Evolutionary conservation across 768 basidiomycete genomes (phyloP).

Genomic region (Tulasnella sp.): DNA sequence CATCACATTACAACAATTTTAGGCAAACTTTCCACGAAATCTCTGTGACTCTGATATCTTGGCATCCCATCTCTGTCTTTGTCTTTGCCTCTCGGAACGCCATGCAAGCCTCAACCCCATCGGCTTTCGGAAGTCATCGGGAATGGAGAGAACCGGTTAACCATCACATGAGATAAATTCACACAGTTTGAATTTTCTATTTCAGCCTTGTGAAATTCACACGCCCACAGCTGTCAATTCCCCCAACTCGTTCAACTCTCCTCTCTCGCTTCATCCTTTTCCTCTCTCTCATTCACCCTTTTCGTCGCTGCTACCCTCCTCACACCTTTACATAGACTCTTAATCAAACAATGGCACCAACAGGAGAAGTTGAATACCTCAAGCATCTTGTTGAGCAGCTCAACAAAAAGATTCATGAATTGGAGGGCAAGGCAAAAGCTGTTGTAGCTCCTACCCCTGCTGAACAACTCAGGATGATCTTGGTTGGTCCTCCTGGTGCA

Average conservation of each 20-base stretch:
- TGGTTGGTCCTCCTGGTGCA: constrained; percentile 94
- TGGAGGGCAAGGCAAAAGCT: constrained; percentile 40
- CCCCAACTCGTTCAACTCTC: neutral
- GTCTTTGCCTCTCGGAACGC: no score
- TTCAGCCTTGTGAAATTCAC: no score
- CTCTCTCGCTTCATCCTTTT: neutral
- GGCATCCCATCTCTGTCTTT: no score
- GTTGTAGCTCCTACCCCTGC: constrained; percentile 38
- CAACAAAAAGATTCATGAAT: constrained; percentile 81
- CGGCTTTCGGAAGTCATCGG: no score
- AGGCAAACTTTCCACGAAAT: no score
- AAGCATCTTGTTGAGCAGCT: constrained; percentile 84
- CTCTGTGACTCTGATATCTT: no score
- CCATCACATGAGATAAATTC: no score
- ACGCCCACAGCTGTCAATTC: no score
- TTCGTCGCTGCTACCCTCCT: neutral
- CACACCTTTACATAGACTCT: constrained; percentile 1
- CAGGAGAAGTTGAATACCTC: constrained; percentile 79
- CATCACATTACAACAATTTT: no score
- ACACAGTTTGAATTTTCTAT: no score
- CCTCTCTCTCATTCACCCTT: neutral
- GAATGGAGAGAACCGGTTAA: no score
- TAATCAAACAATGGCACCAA: constrained; percentile 15
- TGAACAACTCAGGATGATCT: constrained; percentile 74
- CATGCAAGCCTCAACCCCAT: no score